phyloP scores from a whole-genome alignment of 2,329 filamentous ascomycete species.

The Diaporthe sp. region DNA sequence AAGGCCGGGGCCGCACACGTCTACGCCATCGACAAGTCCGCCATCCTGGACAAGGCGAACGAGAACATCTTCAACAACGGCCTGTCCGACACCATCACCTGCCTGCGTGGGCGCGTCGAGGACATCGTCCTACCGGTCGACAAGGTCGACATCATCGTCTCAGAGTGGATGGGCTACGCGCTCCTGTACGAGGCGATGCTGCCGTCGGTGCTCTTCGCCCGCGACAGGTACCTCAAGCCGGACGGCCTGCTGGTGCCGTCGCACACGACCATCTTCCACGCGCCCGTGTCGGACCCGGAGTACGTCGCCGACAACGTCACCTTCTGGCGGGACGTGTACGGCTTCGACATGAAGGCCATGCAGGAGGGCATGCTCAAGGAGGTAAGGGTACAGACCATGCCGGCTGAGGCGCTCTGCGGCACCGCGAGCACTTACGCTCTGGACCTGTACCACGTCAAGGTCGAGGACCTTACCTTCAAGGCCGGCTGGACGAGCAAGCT shows the following conservation, averaged over 20 bases:
- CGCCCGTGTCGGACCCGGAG: slow-evolving; percentile 83
- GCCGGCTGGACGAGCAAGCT: slow-evolving; percentile 76
- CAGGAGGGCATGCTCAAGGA: slow-evolving; percentile 85
- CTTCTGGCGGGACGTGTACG: slow-evolving; percentile 95
- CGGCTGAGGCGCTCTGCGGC: slow-evolving; percentile 71
- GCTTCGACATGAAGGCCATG: slow-evolving; percentile 96
- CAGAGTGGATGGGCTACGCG: slow-evolving; percentile 98
- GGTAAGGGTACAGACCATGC: slow-evolving; percentile 81
- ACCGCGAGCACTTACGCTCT: slow-evolving; percentile 78
- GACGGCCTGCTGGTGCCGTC: slow-evolving; percentile 89
- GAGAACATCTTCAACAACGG: slow-evolving; percentile 89
- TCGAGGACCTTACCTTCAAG: slow-evolving; percentile 82
- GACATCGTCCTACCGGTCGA: slow-evolving; percentile 84
- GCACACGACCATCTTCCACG: slow-evolving; percentile 85
- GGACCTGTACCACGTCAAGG: slow-evolving; percentile 80
- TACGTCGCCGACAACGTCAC: slow-evolving; percentile 83
- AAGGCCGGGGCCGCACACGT: slow-evolving; percentile 89
- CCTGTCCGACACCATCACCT: slow-evolving; percentile 80
- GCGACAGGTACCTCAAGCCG: slow-evolving; percentile 86
- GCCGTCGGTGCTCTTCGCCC: slow-evolving; percentile 88
- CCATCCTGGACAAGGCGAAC: slow-evolving; percentile 88
- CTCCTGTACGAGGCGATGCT: slow-evolving; percentile 97
- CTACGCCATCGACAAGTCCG: slow-evolving; percentile 92
- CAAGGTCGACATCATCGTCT: slow-evolving; percentile 93
- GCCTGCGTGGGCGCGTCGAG: slow-evolving; percentile 88